Conservation (phyloP, 2,329 filamentous ascomycete genomes). For the Pseudopithomyces maydicus region DNA sequence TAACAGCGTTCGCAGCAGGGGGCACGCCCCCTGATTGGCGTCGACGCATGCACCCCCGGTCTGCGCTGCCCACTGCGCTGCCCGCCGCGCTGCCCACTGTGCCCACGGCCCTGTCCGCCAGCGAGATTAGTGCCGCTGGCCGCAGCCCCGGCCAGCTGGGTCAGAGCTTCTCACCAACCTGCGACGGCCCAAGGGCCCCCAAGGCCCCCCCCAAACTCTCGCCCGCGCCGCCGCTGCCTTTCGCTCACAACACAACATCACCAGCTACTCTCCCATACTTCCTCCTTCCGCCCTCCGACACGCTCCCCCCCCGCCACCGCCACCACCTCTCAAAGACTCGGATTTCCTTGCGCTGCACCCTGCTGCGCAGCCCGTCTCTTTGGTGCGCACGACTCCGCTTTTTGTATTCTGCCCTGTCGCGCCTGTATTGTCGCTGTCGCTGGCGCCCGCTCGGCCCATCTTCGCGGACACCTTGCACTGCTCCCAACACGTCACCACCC, state of each 20-base stretch:
- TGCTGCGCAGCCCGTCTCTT: slow-evolving; percentile 27
- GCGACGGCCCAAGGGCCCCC: background rate
- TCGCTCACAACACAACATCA: slow-evolving; percentile 9
- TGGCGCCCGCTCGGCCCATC: slow-evolving; percentile 30
- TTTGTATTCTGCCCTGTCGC: slow-evolving; percentile 23
- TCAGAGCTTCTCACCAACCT: slow-evolving; percentile 13
- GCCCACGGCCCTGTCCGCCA: too few species aligned
- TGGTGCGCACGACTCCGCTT: slow-evolving; percentile 27
- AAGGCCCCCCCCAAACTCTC: slow-evolving; percentile 9
- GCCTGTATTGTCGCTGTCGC: slow-evolving; percentile 23
- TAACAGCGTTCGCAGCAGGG: background rate
- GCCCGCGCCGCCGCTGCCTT: background rate
- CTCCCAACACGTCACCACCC: slow-evolving; percentile 37
- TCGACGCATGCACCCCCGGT: slow-evolving; percentile 1
- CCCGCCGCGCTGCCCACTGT: slow-evolving; percentile 12
- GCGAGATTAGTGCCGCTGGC: slow-evolving; percentile 11
- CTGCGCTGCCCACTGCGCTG: slow-evolving; percentile 13
- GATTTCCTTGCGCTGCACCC: slow-evolving; percentile 28
- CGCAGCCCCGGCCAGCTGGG: slow-evolving; percentile 12
- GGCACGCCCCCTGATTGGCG: slow-evolving; percentile 5
- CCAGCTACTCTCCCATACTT: slow-evolving; percentile 10
- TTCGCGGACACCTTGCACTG: slow-evolving; percentile 33
- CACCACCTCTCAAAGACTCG: slow-evolving; percentile 12
- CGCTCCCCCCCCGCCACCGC: slow-evolving; percentile 17
- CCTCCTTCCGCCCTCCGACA: slow-evolving; percentile 17